A percentile compares a stretch with the other conserved stretches of the same genome.
phyloP scores from a whole-genome alignment of 148 eudicot genomes.

The Silene latifolia region DNA sequence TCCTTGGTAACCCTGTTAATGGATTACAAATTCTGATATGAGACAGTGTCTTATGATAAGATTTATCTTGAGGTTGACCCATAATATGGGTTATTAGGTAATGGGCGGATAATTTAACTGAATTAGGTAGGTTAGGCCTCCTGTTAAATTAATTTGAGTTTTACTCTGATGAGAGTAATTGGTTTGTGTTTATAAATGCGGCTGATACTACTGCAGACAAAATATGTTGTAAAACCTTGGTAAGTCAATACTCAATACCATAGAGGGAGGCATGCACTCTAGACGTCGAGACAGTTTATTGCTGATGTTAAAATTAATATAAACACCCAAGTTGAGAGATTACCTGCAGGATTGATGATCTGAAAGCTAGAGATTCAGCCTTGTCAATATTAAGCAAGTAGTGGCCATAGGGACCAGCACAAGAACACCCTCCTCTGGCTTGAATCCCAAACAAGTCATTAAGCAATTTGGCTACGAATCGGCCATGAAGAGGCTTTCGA shows the following conservation, averaged over 20 bases:
- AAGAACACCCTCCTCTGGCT: slow-evolving; percentile 51
- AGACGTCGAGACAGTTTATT: no score
- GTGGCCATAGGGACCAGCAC: slow-evolving; percentile 58
- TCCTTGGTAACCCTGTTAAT: slow-evolving; percentile 39
- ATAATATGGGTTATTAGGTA: no score
- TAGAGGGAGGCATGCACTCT: no score
- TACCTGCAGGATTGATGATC: slow-evolving; percentile 41
- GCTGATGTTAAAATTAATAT: no score
- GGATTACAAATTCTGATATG: neutral
- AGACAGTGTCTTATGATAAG: neutral
- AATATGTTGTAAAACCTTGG: no score
- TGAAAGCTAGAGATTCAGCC: slow-evolving; percentile 30
- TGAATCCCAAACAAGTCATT: slow-evolving; percentile 50
- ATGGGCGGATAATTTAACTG: no score
- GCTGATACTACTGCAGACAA: no score
- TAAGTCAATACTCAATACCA: no score
- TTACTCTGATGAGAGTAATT: no score
- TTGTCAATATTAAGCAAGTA: slow-evolving; percentile 31
- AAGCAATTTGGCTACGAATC: slow-evolving; percentile 42
- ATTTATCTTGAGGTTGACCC: no score
- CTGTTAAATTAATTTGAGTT: neutral
- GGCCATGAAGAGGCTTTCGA: slow-evolving; percentile 40
- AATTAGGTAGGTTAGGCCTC: no score
- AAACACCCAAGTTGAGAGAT: neutral
- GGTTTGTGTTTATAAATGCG: no score